Base-by-base conservation (phyloP, 202 grass and related monocot genomes). In the Elaeis oleifera region DNA sequence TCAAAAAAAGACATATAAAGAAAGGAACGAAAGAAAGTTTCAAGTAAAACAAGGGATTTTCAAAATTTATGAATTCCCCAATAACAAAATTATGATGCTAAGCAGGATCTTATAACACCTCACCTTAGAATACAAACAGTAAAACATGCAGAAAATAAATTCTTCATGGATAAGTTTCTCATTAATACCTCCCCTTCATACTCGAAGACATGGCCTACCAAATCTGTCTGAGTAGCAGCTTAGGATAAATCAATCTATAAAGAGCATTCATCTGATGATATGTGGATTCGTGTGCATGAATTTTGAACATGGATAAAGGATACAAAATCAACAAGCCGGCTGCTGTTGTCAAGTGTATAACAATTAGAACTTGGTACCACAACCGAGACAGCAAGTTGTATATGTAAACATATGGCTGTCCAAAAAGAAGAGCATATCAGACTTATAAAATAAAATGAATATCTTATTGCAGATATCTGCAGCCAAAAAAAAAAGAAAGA, bases 281-380 rank as follows among this genome's bases (percentile, higher is more conserved):
- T 49, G 22, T 9, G 16, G 25, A 78, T 19, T 9, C 61, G 29
- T 64, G 69, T 57, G n/a, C 39, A 61, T 67, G 4, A n/a, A 64
- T 28, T 65, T 57, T 26, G 9, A 66, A 18, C 25, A 63, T 8
- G 1, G 56, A 67, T 49, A 5, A 82, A 82, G 91, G 91, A 96
- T 96, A 96, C 91, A 50, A 96, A 90, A 81, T 96, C 91, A 71
- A 96, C 68, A 83, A 96, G 84, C 21, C 48, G 87, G 22, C 87
- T 90, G 60, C 64, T 74, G 56, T 88, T 90, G 59, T 96, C 71
- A 31, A 96, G 63, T 6, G 87, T 68, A 59, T 90, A 96, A 71
- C 91, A 96, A 44, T 82, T 77, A 70, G 91, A 88, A 69, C 52
- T 83, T 44, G 91, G 87, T 66, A 90, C 67, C 59, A 78, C 75